These are phyloP conservation scores for Sarocladium oryzae DNA, from an alignment of 2,329 filamentous ascomycete genomes.

Conservation along the genomic window DNA sequence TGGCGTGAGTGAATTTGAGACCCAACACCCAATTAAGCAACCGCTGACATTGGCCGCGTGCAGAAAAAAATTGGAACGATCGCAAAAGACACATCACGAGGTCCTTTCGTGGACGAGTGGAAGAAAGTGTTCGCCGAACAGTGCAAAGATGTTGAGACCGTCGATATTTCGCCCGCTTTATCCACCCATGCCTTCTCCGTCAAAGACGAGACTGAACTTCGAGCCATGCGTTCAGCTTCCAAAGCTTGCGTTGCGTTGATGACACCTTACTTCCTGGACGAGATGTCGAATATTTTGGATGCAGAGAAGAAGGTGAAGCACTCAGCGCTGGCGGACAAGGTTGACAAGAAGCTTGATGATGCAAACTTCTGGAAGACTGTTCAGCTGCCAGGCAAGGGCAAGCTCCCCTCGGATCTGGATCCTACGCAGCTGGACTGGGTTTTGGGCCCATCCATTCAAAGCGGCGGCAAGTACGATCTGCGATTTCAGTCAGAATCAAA, in stretches of 20 bases:
- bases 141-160: conserved; percentile 79
- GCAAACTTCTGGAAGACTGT: conserved; percentile 85
- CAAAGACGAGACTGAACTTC: conserved; percentile 92
- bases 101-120: conserved; percentile 95
- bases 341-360: conserved; percentile 88
- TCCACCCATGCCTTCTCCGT: conserved; percentile 80
- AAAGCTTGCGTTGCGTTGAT: conserved; percentile 91
- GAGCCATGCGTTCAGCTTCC: conserved; percentile 88
- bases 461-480: conserved; percentile 90
- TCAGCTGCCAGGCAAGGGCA: conserved; percentile 61
- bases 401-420: conserved; percentile 83
- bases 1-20: conserved; percentile 58
- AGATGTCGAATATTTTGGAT: conserved; percentile 94
- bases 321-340: conserved; percentile 74
- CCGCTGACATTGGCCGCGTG: conserved; percentile 1
- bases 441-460: conserved; percentile 84
- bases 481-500: conserved; percentile 74
- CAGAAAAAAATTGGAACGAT: conserved; percentile 87
- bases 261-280: conserved; percentile 94
- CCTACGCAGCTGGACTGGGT: conserved; percentile 88
- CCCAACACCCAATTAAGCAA: neutral
- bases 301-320: conserved; percentile 97
- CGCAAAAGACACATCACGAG: conserved; percentile 74
- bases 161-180: conserved; percentile 76
- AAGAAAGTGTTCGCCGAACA: conserved; percentile 73